A percentile compares a stretch with the other conserved stretches of the same genome.
Conservation (phyloP, 495 filamentous ascomycete species). For the Penicillium paxilli region DNA sequence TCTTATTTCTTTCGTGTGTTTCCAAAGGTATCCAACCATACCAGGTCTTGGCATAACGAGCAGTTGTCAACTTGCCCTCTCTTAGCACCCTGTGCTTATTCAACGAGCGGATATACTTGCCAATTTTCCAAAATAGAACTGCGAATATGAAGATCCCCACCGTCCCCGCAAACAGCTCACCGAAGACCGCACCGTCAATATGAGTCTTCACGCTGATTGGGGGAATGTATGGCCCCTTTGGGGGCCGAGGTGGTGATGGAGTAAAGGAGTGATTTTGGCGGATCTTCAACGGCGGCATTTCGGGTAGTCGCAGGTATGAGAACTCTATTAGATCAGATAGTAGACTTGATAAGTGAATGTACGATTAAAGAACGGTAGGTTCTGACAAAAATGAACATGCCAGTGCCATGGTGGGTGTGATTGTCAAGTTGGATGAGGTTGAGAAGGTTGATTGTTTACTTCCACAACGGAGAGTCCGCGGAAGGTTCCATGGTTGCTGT, state of each 20-base stretch:
- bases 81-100: slow-evolving; percentile 33
- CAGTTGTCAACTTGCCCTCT: slow-evolving; percentile 28
- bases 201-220: slow-evolving; percentile 17
- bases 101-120: slow-evolving; percentile 36
- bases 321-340: background rate
- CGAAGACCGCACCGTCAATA: slow-evolving; percentile 30
- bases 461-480: too few relatives aligned
- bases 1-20: slow-evolving; percentile 34
- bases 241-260: slow-evolving; percentile 20
- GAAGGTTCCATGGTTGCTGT: too few relatives aligned
- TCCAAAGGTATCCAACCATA: slow-evolving; percentile 45
- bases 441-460: too few relatives aligned
- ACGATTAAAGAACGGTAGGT: too few relatives aligned
- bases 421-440: too few relatives aligned
- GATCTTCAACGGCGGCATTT: slow-evolving; percentile 36
- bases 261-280: slow-evolving; percentile 28
- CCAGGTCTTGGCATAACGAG: slow-evolving; percentile 46
- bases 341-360: background rate
- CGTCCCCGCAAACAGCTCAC: slow-evolving; percentile 40
- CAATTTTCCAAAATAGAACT: slow-evolving; percentile 44
- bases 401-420: too few relatives aligned
- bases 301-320: background rate
- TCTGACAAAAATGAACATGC: too few relatives aligned
- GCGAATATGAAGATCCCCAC: slow-evolving; percentile 39
- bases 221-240: slow-evolving; percentile 14